phyloP scores from a whole-genome alignment of 1,284 basidiomycete species.

The Xerocomus nothofagi region DNA sequence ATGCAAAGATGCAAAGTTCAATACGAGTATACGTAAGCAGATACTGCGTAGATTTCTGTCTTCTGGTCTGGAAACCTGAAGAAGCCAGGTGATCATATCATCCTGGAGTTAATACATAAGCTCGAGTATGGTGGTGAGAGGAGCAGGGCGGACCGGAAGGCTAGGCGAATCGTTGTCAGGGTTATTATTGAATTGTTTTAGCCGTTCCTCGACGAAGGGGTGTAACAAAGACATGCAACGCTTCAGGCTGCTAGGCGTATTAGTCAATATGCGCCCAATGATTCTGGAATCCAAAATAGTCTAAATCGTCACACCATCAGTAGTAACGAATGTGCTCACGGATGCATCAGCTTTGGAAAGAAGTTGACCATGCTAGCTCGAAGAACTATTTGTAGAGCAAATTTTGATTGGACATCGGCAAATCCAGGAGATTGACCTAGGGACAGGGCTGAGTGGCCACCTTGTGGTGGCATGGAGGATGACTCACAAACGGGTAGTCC shows the following conservation, averaged over 20 bases:
- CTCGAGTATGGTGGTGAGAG: conserved; percentile 10
- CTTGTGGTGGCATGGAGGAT: conserved; percentile 5
- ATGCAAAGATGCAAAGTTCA: conserved; percentile 47
- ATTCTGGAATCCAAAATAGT: conserved; percentile 26
- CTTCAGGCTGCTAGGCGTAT: conserved; percentile 34
- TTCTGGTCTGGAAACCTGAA: conserved; percentile 38
- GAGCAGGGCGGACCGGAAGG: conserved; percentile 27
- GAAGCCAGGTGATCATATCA: conserved; percentile 48
- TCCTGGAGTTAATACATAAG: conserved; percentile 32
- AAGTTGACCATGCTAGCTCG: conserved; percentile 35
- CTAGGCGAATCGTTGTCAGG: conserved; percentile 9
- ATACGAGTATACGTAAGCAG: conserved; percentile 41
- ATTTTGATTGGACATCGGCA: conserved; percentile 35
- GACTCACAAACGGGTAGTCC: conserved; percentile 42
- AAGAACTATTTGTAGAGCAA: conserved; percentile 35
- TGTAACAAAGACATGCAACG: conserved; percentile 33
- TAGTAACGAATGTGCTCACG: conserved; percentile 26
- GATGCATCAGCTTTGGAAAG: conserved; percentile 36
- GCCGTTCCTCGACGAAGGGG: conserved; percentile 36
- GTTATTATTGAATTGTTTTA: conserved; percentile 20
- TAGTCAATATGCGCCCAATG: conserved; percentile 36
- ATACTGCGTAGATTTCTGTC: conserved; percentile 35
- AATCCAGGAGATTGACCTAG: conserved; percentile 33
- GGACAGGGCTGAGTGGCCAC: conserved; percentile 15
- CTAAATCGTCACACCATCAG: conserved; percentile 13